These are phyloP conservation scores for Umbelopsis sp. DNA, from an alignment of 192 early-diverging fungal genomes.

Conservation along the genomic window DNA sequence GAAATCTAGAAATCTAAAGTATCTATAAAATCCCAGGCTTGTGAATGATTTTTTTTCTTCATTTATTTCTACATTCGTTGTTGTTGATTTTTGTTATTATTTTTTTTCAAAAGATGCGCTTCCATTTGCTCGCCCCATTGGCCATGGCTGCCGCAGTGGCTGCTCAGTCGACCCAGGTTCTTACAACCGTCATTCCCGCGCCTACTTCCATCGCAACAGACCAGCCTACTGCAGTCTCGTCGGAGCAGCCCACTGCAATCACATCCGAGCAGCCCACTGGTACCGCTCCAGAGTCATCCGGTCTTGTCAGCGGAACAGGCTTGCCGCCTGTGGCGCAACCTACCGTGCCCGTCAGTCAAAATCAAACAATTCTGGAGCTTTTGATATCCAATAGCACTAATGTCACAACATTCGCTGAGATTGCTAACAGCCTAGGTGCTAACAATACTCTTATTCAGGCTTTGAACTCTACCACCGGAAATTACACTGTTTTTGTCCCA, in stretches of 20 bases:
- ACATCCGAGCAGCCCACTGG: too few species aligned
- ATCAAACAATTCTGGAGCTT: neutral
- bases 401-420: neutral
- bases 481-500: conserved; percentile 21
- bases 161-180: neutral
- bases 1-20: neutral
- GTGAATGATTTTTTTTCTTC: too few species aligned
- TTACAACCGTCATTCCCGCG: neutral
- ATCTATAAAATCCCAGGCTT: neutral
- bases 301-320: too few species aligned
- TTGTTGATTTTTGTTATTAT: neutral
- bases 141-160: neutral
- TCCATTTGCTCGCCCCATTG: neutral
- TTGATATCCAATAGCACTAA: neutral
- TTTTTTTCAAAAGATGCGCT: neutral
- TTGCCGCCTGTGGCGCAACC: too few species aligned
- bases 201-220: neutral
- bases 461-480: conserved; percentile 13
- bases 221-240: neutral
- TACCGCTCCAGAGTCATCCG: too few species aligned
- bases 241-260: neutral
- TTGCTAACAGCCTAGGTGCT: neutral
- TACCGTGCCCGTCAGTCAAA: neutral
- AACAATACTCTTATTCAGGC: neutral
- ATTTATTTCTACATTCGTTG: neutral